Conservation (phyloP, 495 filamentous ascomycete genomes). For the Hypoxylon perforatum region DNA sequence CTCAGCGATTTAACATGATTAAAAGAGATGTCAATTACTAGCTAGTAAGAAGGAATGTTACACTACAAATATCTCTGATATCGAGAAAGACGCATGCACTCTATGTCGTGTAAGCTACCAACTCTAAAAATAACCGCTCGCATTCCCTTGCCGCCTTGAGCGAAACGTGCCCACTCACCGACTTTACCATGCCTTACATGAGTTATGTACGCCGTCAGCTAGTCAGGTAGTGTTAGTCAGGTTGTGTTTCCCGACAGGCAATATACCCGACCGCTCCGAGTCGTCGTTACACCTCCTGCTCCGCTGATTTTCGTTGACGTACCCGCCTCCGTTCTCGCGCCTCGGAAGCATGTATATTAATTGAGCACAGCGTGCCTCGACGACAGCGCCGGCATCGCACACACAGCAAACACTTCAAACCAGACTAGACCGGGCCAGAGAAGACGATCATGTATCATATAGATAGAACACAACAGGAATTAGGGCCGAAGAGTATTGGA, state of each 20-base stretch:
- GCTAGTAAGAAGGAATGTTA: neutral
- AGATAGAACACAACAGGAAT: no score
- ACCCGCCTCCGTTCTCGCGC: constrained; percentile 11
- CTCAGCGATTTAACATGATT: no score
- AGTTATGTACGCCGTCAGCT: neutral
- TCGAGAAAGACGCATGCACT: neutral
- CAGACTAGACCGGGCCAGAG: neutral
- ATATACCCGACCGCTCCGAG: neutral
- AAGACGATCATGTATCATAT: no score
- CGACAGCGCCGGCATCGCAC: neutral
- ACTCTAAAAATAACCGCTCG: neutral
- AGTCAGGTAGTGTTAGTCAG: no score
- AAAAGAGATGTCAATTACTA: no score
- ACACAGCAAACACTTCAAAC: no score
- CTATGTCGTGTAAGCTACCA: neutral
- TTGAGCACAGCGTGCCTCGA: constrained; percentile 6
- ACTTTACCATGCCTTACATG: neutral
- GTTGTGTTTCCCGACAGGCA: neutral
- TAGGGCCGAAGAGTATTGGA: no score
- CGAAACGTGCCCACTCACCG: neutral
- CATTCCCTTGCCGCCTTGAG: neutral
- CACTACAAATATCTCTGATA: neutral
- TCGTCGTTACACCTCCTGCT: neutral
- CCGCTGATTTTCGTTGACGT: neutral
- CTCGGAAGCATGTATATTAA: constrained; percentile 26